Percentiles rank a stretch among this genome's conserved stretches.
Conservation (phyloP, 139 green algal genomes). For the Edaphochlamys debaryana region DNA sequence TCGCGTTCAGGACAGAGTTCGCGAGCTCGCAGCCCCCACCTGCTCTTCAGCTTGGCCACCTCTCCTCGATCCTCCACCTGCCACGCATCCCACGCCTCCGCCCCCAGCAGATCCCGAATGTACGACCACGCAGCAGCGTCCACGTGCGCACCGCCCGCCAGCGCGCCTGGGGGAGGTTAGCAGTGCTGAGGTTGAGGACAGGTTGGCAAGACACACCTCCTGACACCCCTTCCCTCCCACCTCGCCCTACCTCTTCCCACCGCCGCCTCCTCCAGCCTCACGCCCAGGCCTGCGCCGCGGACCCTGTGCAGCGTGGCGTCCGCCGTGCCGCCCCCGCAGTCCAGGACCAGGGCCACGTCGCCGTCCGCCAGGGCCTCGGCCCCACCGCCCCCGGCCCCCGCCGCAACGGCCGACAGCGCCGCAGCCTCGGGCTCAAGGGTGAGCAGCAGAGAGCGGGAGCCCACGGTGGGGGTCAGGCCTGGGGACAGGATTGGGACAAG, state of each 20-base stretch:
- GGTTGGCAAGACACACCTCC: not conserved
- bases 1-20: no score
- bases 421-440: constrained; percentile 36
- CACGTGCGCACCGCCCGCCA: constrained; percentile 21
- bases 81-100: constrained; percentile 9
- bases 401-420: not conserved
- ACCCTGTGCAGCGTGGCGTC: constrained; percentile 28
- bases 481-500: not conserved
- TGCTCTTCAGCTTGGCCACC: no score
- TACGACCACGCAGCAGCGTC: not conserved
- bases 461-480: not conserved
- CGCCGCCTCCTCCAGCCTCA: constrained; percentile 17
- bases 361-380: not conserved
- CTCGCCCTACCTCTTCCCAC: constrained; percentile 2
- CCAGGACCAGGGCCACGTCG: constrained; percentile 40
- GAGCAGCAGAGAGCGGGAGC: not conserved
- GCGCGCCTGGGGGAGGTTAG: not conserved
- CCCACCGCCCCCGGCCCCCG: not conserved
- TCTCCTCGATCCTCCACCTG: not conserved
- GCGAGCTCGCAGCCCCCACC: no score
- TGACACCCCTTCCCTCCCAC: not conserved
- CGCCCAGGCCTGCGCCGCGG: not conserved
- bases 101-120: not conserved
- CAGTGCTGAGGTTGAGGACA: not conserved
- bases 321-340: constrained; percentile 38